phyloP scores from a whole-genome alignment of 2,329 filamentous ascomycete genomes.

The Aspergillus puulaauensis region DNA sequence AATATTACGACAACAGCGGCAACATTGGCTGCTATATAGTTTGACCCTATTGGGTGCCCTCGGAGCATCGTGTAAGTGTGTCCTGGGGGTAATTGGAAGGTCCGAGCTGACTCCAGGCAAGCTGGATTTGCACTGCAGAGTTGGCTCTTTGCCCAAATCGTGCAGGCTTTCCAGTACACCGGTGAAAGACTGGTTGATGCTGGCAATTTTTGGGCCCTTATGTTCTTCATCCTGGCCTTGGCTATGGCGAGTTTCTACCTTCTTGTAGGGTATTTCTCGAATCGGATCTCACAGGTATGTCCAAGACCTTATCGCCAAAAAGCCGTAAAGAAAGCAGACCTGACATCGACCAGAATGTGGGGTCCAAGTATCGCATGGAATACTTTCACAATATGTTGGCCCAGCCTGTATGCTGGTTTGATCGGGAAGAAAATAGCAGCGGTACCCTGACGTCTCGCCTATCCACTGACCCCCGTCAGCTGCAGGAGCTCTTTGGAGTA shows the following conservation, averaged over 20 bases:
- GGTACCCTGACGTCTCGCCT: background rate
- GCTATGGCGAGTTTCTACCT: constrained; percentile 47
- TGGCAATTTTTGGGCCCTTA: constrained; percentile 54
- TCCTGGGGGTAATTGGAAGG: no score
- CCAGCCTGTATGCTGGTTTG: background rate
- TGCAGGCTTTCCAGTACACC: constrained; percentile 48
- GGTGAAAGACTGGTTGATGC: constrained; percentile 37
- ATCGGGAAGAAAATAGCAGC: background rate
- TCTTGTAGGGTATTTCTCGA: constrained; percentile 45
- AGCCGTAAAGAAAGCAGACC: no score
- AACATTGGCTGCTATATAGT: background rate
- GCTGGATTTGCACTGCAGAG: constrained; percentile 34
- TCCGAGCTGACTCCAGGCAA: constrained; percentile 4
- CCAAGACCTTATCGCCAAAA: no score
- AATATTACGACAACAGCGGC: no score
- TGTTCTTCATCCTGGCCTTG: constrained; percentile 57
- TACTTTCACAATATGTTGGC: background rate
- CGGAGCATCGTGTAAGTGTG: constrained; percentile 7
- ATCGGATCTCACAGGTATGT: constrained; percentile 46
- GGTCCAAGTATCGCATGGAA: background rate
- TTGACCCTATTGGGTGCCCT: background rate
- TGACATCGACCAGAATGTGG: background rate
- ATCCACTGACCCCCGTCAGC: background rate
- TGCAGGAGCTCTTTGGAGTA: constrained; percentile 51
- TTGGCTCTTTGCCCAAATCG: constrained; percentile 49